Evolutionary conservation across 1,284 basidiomycete species (phyloP), one percentile per base, ranked within the genome.

Genomic region (Ustilago cynodontis): DNA sequence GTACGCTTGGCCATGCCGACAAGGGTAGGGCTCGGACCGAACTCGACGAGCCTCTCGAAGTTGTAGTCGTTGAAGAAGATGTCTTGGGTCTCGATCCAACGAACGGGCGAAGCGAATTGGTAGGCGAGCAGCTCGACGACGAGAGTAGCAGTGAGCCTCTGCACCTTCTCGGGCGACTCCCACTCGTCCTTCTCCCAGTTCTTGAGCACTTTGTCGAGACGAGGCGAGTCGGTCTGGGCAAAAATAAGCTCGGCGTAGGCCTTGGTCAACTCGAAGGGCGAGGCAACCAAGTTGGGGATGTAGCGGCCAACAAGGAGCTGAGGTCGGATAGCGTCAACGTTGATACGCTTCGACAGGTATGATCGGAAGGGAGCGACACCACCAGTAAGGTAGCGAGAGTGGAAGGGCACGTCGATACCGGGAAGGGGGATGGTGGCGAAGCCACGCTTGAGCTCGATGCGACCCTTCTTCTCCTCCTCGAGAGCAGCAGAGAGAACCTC

Each of bases 21-120:
- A 68, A 99, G 90, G 3, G 95, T 98, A 3, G 97, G 96, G 11
- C 94, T 94, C 59, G 97, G 97, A 49, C 97, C 96, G 69, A 99
- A 89, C 87, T 99, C 96, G 85, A 99, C 92, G 83, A 98, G 90
- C 29, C 96, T 91, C 88, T 98, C 95, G 82, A 98, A 98, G 71
- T 90, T 89, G 89, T 91, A 97, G 65, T 91, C 88, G 7, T 88
- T 90, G 88, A 99, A 99, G 70, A 99, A 90, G 52, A 94, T 90
- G 83, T 99, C 96, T 86, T 98, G 96, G 0, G 96, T 99, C 88
- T 98, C 93, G 84, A 99, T 99, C 96, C 96, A 98, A 64, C 95
- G 92, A 28, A 99, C 95, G 43, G 81, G 77, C 59, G 77, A 86
- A 20, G 86, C 86, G 81, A 95, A 95, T 86, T 99, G 96, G 86